A percentile compares a stretch with the other conserved stretches of the same genome.
Conservation (phyloP, 805 yeast species). For the Saccharomycopsis sp. region DNA sequence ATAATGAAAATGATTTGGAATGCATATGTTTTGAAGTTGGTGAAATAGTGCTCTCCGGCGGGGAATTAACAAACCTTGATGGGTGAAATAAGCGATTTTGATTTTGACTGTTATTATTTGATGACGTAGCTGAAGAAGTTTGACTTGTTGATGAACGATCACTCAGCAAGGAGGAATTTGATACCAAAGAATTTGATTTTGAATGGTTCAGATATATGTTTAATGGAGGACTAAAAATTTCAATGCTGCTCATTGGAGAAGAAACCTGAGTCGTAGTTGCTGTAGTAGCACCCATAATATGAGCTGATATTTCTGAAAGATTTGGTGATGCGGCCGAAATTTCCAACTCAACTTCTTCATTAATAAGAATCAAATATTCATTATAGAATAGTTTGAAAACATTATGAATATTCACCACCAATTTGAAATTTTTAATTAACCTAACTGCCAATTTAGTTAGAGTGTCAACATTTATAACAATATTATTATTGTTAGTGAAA, state of each 20-base stretch:
- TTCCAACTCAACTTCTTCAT: slow-evolving; percentile 21
- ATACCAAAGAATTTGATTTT: slow-evolving; percentile 11
- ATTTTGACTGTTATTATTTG: too few relatives aligned
- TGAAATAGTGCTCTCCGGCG: too few relatives aligned
- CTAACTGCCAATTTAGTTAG: slow-evolving; percentile 11
- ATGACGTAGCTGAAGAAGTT: background rate
- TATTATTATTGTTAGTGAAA: slow-evolving; percentile 1
- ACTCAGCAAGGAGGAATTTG: slow-evolving; percentile 7
- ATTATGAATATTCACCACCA: slow-evolving; percentile 20
- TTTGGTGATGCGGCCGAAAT: slow-evolving; percentile 17
- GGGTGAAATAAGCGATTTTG: too few relatives aligned
- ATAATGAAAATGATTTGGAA: too few relatives aligned
- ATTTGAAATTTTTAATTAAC: slow-evolving; percentile 17
- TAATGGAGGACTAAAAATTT: slow-evolving; percentile 15
- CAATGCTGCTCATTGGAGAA: slow-evolving; percentile 18
- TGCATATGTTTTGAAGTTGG: too few relatives aligned
- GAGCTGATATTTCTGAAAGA: background rate
- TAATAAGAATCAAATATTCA: slow-evolving; percentile 20
- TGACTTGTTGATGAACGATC: slow-evolving; percentile 1
- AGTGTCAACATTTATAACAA: slow-evolving; percentile 11
- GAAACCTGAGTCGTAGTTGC: background rate
- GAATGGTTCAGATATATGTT: slow-evolving; percentile 11
- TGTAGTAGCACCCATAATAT: too few relatives aligned
- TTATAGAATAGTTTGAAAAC: slow-evolving; percentile 20
- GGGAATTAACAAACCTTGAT: too few relatives aligned